A percentile compares a stretch with the other conserved stretches of the same genome.
Conservation (phyloP, 352 stramenopile genomes). For the Pythium vanterpoolii region DNA sequence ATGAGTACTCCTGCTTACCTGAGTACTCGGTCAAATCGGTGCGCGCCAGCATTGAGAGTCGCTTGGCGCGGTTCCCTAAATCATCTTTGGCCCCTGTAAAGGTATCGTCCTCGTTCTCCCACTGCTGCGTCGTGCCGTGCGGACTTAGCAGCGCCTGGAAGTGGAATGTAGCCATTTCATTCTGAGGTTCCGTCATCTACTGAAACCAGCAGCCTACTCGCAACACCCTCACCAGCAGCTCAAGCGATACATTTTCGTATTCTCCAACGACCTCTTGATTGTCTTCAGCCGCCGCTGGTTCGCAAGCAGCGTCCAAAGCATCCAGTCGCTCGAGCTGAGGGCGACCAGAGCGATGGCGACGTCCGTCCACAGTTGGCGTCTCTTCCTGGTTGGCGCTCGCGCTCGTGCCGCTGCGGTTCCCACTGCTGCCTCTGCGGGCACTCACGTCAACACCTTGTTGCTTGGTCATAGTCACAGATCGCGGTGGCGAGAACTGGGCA, state of each 20-base stretch:
- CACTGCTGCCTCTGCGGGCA: background rate
- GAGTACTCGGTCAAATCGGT: slow-evolving; percentile 5
- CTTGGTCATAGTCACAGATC: slow-evolving; percentile 2
- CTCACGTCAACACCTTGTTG: background rate
- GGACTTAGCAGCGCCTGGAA: slow-evolving; percentile 67
- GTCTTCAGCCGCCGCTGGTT: background rate
- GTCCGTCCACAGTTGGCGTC: background rate
- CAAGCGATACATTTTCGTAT: slow-evolving; percentile 40
- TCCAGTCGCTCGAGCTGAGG: slow-evolving; percentile 43
- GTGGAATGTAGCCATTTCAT: slow-evolving; percentile 6
- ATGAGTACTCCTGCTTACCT: background rate
- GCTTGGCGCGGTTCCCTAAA: slow-evolving; percentile 11
- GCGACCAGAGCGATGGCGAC: background rate
- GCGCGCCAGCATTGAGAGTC: slow-evolving; percentile 3
- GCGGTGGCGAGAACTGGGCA: background rate
- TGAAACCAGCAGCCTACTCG: background rate
- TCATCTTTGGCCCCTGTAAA: slow-evolving; percentile 3
- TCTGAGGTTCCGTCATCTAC: background rate
- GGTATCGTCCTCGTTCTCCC: slow-evolving; percentile 28
- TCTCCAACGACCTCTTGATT: slow-evolving; percentile 4
- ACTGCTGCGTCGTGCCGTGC: slow-evolving; percentile 53
- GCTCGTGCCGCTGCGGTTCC: background rate
- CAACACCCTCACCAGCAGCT: slow-evolving; percentile 39
- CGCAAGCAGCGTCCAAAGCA: background rate
- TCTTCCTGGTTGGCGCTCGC: slow-evolving; percentile 23